phyloP scores from a whole-genome alignment of 2,329 filamentous ascomycete species.

The Penicillium sp. region DNA sequence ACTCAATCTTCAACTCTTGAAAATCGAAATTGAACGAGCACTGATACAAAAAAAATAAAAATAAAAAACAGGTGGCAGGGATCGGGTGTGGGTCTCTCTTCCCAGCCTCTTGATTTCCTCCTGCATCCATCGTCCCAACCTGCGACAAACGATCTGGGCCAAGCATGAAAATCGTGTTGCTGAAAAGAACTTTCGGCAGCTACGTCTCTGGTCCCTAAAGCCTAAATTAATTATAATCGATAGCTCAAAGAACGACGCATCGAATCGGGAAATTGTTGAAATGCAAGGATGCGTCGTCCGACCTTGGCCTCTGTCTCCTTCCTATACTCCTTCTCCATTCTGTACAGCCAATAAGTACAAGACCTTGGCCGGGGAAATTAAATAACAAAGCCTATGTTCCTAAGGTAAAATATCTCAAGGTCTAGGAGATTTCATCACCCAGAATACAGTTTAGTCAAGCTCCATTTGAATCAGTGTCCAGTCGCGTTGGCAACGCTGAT shows the following conservation, averaged over 20 bases:
- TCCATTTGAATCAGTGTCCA: background rate
- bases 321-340: background rate
- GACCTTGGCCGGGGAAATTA: background rate
- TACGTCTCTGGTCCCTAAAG: background rate
- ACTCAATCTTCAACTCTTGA: background rate
- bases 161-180: background rate
- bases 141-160: background rate
- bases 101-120: constrained; percentile 12
- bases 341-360: background rate
- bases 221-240: background rate
- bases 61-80: constrained; percentile 10
- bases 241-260: background rate
- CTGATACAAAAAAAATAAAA: background rate
- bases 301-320: constrained; percentile 1
- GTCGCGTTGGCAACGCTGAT: background rate
- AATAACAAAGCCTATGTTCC: background rate
- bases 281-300: constrained; percentile 4
- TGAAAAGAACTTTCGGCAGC: background rate
- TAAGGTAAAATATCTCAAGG: background rate
- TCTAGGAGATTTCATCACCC: background rate
- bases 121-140: background rate
- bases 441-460: background rate
- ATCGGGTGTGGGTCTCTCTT: constrained; percentile 5
- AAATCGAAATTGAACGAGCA: background rate
- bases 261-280: background rate